Percentiles rank a stretch among this genome's conserved stretches.
Conservation (phyloP, 2,329 filamentous ascomycete genomes). For the Ceratocystiopsis minuta region DNA sequence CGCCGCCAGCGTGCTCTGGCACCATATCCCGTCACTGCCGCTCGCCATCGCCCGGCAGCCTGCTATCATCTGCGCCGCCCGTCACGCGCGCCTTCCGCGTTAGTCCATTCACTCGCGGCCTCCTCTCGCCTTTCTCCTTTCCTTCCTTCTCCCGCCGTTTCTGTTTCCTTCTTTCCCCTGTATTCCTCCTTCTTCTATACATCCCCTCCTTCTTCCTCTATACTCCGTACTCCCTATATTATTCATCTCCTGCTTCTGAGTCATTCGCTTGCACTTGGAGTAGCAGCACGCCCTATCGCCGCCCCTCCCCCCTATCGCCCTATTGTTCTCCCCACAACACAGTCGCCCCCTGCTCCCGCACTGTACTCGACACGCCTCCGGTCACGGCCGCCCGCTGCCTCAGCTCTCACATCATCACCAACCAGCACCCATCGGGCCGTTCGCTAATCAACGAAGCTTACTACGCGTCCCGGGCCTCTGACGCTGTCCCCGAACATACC, state of each 20-base stretch:
- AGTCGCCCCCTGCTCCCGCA: no score
- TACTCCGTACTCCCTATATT: background rate
- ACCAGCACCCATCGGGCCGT: no score
- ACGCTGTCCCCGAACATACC: no score
- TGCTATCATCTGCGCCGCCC: background rate
- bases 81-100: background rate
- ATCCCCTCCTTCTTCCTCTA: background rate
- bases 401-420: no score
- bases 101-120: background rate
- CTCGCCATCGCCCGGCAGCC: slow-evolving; percentile 4
- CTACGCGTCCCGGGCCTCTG: no score
- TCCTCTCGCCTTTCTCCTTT: no score
- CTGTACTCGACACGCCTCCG: no score
- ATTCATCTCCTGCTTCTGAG: slow-evolving; percentile 4
- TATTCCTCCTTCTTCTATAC: background rate
- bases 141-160: background rate
- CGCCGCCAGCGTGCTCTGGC: background rate
- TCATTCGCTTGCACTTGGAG: slow-evolving; percentile 9
- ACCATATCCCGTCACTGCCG: slow-evolving; percentile 8
- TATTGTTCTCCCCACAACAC: no score
- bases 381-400: no score
- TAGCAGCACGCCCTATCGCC: no score
- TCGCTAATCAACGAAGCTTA: no score
- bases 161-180: background rate
- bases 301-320: no score